A percentile compares a stretch with the other conserved stretches of the same genome.
These are phyloP conservation scores for Ceratocystis papillata DNA, from an alignment of 2,329 filamentous ascomycete species.

Conservation along the genomic window DNA sequence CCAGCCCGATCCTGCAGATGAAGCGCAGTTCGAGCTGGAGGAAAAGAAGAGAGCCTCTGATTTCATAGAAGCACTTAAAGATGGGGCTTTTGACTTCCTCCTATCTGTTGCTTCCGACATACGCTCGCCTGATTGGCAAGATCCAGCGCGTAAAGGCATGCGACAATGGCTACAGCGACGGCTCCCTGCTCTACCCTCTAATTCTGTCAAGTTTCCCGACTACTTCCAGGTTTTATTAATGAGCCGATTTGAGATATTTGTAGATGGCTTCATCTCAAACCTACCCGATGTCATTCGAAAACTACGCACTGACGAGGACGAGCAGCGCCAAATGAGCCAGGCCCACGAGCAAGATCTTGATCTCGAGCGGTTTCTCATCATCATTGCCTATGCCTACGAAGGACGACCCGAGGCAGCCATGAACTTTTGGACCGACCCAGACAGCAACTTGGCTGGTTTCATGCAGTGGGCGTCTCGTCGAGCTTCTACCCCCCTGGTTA, in stretches of 20 bases:
- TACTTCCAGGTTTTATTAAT: conserved; percentile 65
- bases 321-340: conserved; percentile 61
- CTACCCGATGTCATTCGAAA: conserved; percentile 84
- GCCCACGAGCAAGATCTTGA: conserved; percentile 57
- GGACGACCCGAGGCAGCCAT: conserved; percentile 71
- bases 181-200: conserved; percentile 55
- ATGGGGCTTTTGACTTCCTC: conserved; percentile 87
- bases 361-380: conserved; percentile 80
- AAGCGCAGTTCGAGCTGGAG: conserved; percentile 37
- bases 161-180: conserved; percentile 75
- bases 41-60: conserved; percentile 58
- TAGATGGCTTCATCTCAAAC: conserved; percentile 88
- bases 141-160: conserved; percentile 73
- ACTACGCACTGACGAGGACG: conserved; percentile 79
- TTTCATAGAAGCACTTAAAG: conserved; percentile 67
- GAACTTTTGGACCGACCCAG: conserved; percentile 83
- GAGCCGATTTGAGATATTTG: conserved; percentile 73
- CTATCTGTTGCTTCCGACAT: conserved; percentile 74
- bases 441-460: conserved; percentile 89
- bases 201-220: conserved; percentile 56
- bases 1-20: conserved; percentile 43
- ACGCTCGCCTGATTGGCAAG: conserved; percentile 71
- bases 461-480: conserved; percentile 93
- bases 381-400: conserved; percentile 87
- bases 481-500: conserved; percentile 90